Conservation (phyloP, 176 grass and related monocot genomes). For the Cenchrus fungigraminus region DNA sequence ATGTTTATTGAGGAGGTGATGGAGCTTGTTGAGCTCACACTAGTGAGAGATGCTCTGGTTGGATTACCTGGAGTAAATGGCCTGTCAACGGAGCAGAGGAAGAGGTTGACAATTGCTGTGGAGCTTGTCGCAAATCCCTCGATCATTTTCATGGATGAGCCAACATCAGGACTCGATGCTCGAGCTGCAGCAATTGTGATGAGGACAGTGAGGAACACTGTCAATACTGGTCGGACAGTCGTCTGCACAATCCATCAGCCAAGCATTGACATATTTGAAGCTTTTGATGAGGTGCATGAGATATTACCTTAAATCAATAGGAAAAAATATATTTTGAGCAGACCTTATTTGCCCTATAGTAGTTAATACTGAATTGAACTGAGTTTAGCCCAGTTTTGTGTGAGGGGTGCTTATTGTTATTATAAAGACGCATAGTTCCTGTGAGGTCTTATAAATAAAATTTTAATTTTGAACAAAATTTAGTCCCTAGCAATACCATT, state of each 20-base stretch:
- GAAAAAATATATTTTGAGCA: not conserved
- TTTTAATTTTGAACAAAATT: not conserved
- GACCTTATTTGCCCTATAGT: not conserved
- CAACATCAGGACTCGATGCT: conserved; percentile 26
- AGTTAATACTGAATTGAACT: not conserved
- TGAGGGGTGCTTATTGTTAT: not conserved
- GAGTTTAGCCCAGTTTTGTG: not conserved
- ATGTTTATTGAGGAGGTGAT: conserved; percentile 35
- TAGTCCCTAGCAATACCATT: not conserved
- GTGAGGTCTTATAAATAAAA: not conserved
- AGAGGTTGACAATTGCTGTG: conserved; percentile 27
- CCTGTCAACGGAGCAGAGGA: conserved; percentile 18
- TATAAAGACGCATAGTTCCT: not conserved
- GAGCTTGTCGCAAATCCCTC: conserved; percentile 34
- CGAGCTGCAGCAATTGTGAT: conserved; percentile 27
- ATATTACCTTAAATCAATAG: not conserved
- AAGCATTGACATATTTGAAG: conserved; percentile 33
- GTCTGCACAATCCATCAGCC: conserved; percentile 30
- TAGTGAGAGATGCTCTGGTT: conserved; percentile 13
- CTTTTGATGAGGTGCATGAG: conserved; percentile 24
- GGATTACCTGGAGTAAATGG: conserved; percentile 26
- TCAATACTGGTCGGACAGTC: conserved; percentile 26
- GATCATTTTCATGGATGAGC: conserved; percentile 29
- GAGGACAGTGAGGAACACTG: conserved; percentile 35
- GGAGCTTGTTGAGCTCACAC: conserved; percentile 29